A percentile compares a stretch with the other conserved stretches of the same genome.
These are phyloP conservation scores for Tulasnella sp. DNA, from an alignment of 768 basidiomycete species.

Conservation along the genomic window DNA sequence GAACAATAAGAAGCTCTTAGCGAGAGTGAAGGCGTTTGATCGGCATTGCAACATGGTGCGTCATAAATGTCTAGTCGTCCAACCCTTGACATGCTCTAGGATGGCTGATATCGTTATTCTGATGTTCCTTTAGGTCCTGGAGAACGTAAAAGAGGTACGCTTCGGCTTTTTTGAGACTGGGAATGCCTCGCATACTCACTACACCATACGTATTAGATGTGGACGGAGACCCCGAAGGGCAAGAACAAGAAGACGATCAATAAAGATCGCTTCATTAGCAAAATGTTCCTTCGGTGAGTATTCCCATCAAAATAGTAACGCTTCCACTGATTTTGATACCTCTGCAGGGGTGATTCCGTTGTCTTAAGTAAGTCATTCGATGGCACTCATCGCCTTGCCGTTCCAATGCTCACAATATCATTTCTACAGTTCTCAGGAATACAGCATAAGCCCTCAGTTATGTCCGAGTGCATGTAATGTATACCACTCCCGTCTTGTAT, in stretches of 20 bases:
- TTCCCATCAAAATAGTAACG: constrained; percentile 9
- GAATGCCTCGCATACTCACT: not conserved
- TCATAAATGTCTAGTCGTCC: too few species aligned
- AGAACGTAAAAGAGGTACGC: constrained; percentile 93
- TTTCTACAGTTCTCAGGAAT: constrained; percentile 22
- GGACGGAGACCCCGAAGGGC: constrained; percentile 96
- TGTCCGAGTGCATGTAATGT: not conserved
- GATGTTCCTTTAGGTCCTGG: constrained; percentile 54
- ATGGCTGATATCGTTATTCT: not conserved
- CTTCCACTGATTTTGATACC: constrained; percentile 2
- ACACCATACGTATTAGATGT: constrained; percentile 61
- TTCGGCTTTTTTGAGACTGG: not conserved
- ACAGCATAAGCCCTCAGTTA: constrained; percentile 19
- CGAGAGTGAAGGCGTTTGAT: constrained; percentile 96
- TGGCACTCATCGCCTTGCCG: not conserved
- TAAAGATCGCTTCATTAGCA: constrained; percentile 98
- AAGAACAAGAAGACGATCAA: constrained; percentile 99
- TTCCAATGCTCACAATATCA: not conserved
- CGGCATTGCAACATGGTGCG: constrained; percentile 96
- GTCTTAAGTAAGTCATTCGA: constrained; percentile 59
- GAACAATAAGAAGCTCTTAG: constrained; percentile 96
- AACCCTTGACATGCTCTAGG: not conserved
- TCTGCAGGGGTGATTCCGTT: constrained; percentile 83
- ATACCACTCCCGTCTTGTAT: not conserved
- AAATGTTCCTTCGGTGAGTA: constrained; percentile 88